Evolutionary conservation across 345 rosid species (phyloP).

Genomic region (Salix brachista): DNA sequence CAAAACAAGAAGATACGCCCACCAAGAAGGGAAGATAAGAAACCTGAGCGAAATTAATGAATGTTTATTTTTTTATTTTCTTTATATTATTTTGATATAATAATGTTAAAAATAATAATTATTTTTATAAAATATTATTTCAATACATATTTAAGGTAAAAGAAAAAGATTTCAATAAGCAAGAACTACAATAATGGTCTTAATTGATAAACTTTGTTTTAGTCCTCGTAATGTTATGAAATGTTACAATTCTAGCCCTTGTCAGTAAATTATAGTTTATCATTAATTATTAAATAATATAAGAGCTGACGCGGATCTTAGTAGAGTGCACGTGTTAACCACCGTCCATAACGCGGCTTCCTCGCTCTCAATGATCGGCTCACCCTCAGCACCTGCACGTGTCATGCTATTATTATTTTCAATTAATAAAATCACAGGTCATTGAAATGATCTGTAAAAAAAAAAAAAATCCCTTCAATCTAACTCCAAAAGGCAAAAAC

Average conservation of each 20-base stretch:
- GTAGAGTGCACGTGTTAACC: constrained; percentile 19
- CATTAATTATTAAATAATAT: not conserved
- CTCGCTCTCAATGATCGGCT: constrained; percentile 17
- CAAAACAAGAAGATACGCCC: not conserved
- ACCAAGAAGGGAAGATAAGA: not conserved
- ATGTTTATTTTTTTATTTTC: no score
- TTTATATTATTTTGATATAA: no score
- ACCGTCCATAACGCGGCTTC: constrained; percentile 10
- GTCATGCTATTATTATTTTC: not conserved
- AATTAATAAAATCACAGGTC: not conserved
- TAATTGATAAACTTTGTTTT: no score
- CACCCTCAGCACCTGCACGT: constrained; percentile 8
- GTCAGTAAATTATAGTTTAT: not conserved
- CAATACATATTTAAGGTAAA: no score
- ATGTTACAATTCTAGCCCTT: no score
- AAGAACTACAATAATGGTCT: no score
- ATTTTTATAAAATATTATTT: no score
- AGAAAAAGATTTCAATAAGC: no score
- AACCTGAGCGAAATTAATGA: not conserved
- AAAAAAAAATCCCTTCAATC: not conserved
- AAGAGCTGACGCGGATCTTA: constrained; percentile 20
- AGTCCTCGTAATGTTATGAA: no score
- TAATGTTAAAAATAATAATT: no score
- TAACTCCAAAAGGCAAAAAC: not conserved
- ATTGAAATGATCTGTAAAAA: not conserved